Percentiles rank a stretch among this genome's conserved stretches.
phyloP scores from a whole-genome alignment of 1,139 yeast species.

The Yamadazyma conglobata region DNA sequence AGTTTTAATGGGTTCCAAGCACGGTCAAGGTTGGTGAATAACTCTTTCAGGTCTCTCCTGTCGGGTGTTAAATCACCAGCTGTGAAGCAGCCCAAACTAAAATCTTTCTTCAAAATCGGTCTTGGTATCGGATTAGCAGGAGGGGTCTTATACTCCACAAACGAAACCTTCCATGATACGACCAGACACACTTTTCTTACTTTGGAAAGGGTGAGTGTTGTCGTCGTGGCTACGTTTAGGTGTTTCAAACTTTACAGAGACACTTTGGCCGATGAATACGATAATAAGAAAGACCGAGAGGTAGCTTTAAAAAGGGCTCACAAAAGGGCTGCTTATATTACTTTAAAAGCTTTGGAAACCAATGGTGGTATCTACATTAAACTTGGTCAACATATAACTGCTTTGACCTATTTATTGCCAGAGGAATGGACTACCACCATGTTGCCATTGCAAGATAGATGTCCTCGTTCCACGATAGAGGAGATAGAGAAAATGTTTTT shows the following conservation, averaged over 20 bases:
- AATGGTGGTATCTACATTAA: conserved; percentile 95
- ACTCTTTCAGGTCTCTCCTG: not conserved
- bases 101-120: conserved; percentile 24
- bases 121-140: conserved; percentile 30
- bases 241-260: conserved; percentile 66
- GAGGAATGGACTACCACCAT: conserved; percentile 93
- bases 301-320: conserved; percentile 60
- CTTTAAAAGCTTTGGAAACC: conserved; percentile 71
- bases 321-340: conserved; percentile 69
- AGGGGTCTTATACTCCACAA: conserved; percentile 29
- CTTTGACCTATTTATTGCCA: conserved; percentile 87
- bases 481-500: conserved; percentile 66
- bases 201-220: conserved; percentile 58
- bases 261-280: conserved; percentile 47
- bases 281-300: conserved; percentile 45
- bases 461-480: conserved; percentile 76
- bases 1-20: too few species aligned
- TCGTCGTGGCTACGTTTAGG: conserved; percentile 56
- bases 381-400: conserved; percentile 90
- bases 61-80: not conserved
- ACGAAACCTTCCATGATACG: conserved; percentile 24
- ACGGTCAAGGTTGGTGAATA: not conserved
- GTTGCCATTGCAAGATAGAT: conserved; percentile 87
- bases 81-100: conserved; percentile 1
- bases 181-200: conserved; percentile 37